These are phyloP conservation scores for Russula abietina DNA, from an alignment of 768 basidiomycete species.

Conservation along the genomic window DNA sequence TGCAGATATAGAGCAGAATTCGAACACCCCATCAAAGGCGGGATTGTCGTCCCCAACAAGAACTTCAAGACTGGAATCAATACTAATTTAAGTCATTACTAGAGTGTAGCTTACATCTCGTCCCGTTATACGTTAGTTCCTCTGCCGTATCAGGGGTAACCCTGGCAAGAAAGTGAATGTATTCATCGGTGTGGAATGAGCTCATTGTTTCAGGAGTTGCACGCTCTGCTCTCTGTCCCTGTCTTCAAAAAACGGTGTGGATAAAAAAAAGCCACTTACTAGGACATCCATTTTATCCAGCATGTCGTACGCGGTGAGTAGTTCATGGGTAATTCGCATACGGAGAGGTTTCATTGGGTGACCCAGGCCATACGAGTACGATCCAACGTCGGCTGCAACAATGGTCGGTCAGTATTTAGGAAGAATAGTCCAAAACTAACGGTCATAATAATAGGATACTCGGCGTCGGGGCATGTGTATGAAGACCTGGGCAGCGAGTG, in stretches of 20 bases:
- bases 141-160: conserved; percentile 91
- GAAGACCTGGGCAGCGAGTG: neutral
- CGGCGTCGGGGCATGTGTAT: conserved; percentile 58
- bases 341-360: conserved; percentile 97
- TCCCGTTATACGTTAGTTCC: conserved; percentile 77
- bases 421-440: conserved; percentile 34
- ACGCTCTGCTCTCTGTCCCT: conserved; percentile 32
- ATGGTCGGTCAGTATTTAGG: neutral
- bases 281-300: conserved; percentile 91
- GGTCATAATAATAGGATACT: conserved; percentile 77
- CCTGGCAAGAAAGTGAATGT: conserved; percentile 81
- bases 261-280: conserved; percentile 42
- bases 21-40: conserved; percentile 92
- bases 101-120: conserved; percentile 60
- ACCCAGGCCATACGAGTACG: conserved; percentile 77
- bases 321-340: conserved; percentile 88
- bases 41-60: conserved; percentile 91
- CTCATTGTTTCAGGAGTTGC: conserved; percentile 53
- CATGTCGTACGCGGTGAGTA: conserved; percentile 88
- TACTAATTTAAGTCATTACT: neutral
- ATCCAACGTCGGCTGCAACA: conserved; percentile 57
- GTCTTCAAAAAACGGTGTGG: neutral
- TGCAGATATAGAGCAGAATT: conserved; percentile 95
- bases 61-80: conserved; percentile 31
- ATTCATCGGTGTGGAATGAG: conserved; percentile 98